phyloP scores from a whole-genome alignment of 805 yeast species.

The Ogataea naganishii region DNA sequence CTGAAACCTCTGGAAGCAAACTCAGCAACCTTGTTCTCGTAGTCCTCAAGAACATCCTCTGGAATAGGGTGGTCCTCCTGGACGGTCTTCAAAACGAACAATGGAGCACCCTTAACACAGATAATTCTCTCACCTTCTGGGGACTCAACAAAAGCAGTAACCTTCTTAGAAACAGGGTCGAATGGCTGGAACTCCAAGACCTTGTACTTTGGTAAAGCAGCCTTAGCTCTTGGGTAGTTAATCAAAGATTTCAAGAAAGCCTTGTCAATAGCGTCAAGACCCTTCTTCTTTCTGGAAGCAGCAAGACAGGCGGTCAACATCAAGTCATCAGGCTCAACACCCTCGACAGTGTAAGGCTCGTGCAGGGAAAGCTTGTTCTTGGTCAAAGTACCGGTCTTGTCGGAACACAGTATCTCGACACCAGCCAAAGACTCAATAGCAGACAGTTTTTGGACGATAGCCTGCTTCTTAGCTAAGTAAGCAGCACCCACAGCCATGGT shows the following conservation, averaged over 20 bases:
- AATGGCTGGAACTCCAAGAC: constrained; percentile 94
- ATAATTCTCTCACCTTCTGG: constrained; percentile 92
- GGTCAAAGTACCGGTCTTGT: constrained; percentile 96
- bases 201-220: constrained; percentile 87
- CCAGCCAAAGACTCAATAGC: constrained; percentile 97
- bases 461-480: constrained; percentile 93
- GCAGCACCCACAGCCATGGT: constrained; percentile 99
- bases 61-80: constrained; percentile 96
- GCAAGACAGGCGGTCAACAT: constrained; percentile 98
- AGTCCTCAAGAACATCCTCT: constrained; percentile 87
- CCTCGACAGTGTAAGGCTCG: constrained; percentile 97
- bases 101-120: constrained; percentile 98
- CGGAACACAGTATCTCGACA: constrained; percentile 96
- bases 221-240: constrained; percentile 85
- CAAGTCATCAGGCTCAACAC: constrained; percentile 91
- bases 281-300: constrained; percentile 96
- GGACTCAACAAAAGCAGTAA: constrained; percentile 88
- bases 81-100: constrained; percentile 92
- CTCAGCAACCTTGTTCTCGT: constrained; percentile 95
- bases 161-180: constrained; percentile 97
- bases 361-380: constrained; percentile 92
- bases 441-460: constrained; percentile 92
- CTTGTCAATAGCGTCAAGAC: constrained; percentile 95
- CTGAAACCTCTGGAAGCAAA: constrained; percentile 98
- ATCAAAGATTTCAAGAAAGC: constrained; percentile 91